Evolutionary conservation across 345 rosid species (phyloP).

Genomic region (Barbarea vulgaris): DNA sequence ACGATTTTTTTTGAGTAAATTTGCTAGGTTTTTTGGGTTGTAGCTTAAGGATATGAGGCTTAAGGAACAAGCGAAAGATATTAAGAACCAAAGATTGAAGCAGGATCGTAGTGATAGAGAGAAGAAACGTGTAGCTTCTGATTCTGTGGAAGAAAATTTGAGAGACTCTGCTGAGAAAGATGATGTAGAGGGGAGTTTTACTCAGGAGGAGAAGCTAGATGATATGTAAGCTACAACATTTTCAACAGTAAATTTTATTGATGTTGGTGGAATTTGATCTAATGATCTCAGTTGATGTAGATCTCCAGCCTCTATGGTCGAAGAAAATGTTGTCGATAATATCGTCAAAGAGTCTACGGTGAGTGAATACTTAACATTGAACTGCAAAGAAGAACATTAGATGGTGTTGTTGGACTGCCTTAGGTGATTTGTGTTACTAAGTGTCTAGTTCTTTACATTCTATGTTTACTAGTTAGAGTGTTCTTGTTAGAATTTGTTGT

Average conservation of each 20-base stretch:
- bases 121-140: constrained; percentile 25
- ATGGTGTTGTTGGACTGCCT: neutral
- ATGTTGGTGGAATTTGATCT: neutral
- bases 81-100: constrained; percentile 61
- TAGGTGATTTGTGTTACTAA: neutral
- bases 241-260: neutral
- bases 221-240: constrained; percentile 27
- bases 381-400: neutral
- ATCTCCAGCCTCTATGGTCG: constrained; percentile 7
- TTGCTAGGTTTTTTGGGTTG: constrained; percentile 5
- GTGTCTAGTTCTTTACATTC: neutral
- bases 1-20: neutral
- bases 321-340: neutral
- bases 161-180: neutral
- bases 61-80: constrained; percentile 75
- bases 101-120: constrained; percentile 46
- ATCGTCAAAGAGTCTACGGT: constrained; percentile 18
- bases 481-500: neutral
- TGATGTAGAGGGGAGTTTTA: constrained; percentile 1
- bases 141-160: constrained; percentile 6
- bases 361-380: constrained; percentile 15
- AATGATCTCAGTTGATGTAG: constrained; percentile 27
- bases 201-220: constrained; percentile 26
- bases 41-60: constrained; percentile 78
- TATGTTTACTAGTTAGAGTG: neutral